phyloP scores from a whole-genome alignment of 768 basidiomycete species.

The Asterophora parasitica region DNA sequence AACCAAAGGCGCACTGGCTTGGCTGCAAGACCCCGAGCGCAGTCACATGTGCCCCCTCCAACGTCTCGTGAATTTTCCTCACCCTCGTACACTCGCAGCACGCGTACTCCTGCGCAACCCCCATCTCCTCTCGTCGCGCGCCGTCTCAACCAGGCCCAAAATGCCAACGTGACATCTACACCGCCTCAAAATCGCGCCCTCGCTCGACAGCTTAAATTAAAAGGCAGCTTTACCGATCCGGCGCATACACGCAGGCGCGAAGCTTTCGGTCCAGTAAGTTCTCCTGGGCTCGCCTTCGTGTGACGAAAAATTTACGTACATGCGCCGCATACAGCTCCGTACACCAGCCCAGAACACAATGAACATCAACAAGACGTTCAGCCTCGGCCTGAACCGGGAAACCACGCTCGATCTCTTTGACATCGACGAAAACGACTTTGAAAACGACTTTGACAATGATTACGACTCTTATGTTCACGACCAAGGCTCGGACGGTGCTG shows the following conservation, averaged over 20 bases:
- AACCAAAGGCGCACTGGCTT: conserved; percentile 27
- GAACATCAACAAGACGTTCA: conserved; percentile 22
- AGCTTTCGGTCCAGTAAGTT: conserved; percentile 35
- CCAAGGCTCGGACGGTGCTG: conserved; percentile 13
- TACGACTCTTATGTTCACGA: conserved; percentile 30
- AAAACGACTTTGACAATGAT: conserved; percentile 56
- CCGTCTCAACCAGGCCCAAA: conserved; percentile 30
- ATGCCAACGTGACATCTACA: conserved; percentile 42
- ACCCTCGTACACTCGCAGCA: conserved; percentile 27
- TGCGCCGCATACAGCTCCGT: conserved; percentile 23
- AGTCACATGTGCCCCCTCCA: conserved; percentile 45
- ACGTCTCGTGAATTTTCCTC: conserved; percentile 30
- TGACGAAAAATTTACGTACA: conserved; percentile 3
- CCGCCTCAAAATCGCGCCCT: conserved; percentile 65
- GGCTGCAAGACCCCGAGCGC: conserved; percentile 46
- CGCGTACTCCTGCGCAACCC: conserved; percentile 22
- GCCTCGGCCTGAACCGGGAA: conserved; percentile 34
- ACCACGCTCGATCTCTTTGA: conserved; percentile 59
- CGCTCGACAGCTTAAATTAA: conserved; percentile 51
- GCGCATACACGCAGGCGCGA: conserved; percentile 46
- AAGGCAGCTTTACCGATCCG: conserved; percentile 72
- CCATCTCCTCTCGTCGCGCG: conserved; percentile 32
- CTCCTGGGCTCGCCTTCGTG: conserved; percentile 23
- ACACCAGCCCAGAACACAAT: conserved; percentile 25
- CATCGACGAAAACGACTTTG: conserved; percentile 69